Evolutionary conservation across 1,284 basidiomycete species (phyloP), one percentile per base, ranked within the genome.

Genomic region (Cutaneotrichosporon mucoides): DNA sequence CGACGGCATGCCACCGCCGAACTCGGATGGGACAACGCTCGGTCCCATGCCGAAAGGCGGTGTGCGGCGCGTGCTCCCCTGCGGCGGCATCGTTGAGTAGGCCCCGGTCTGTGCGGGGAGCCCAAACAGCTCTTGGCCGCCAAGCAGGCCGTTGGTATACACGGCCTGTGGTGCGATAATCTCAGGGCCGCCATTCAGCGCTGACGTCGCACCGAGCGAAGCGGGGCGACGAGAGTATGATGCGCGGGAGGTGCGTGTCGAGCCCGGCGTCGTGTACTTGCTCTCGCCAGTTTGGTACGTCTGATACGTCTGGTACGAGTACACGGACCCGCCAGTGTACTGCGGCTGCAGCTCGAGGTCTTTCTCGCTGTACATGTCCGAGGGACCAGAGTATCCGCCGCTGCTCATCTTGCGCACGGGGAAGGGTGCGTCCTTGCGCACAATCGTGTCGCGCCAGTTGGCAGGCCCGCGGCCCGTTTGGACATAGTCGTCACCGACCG

Each of bases 371-470:
- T 10, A 5, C 15, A 5, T 12, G 4, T n/a, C n/a, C n/a, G 46
- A 36, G 1, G 46, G 46, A 12, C 7, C 33, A 8, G 15, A 15
- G 4, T 6, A 2, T 12, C 46, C 34, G 11, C 37, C 37, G 37
- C 6, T 6, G 37, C 37, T 38, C 37, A 38, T 38, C 38, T 51
- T 51, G n/a, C 37, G 49, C 15, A 41, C 38, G 8, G 49, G 49
- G 38, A 51, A 51, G 15, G 37, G 13, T 4, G 49, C 49, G 15
- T 40, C 38, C 24, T 51, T 24, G 16, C 38, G 49, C 2, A 51
- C 38, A 13, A 51, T 51, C 12, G 49, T 51, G 49, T 40, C 37
- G 15, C 49, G 49, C 49, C 49, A 51, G 38, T 51, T 51, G 15
- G 37, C 49, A 2, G 49, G 49, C 1, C 16, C 49, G 8, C 37